A percentile compares a stretch with the other conserved stretches of the same genome.
Conservation (phyloP, 2,329 filamentous ascomycete species). For the Aureobasidium sp. region DNA sequence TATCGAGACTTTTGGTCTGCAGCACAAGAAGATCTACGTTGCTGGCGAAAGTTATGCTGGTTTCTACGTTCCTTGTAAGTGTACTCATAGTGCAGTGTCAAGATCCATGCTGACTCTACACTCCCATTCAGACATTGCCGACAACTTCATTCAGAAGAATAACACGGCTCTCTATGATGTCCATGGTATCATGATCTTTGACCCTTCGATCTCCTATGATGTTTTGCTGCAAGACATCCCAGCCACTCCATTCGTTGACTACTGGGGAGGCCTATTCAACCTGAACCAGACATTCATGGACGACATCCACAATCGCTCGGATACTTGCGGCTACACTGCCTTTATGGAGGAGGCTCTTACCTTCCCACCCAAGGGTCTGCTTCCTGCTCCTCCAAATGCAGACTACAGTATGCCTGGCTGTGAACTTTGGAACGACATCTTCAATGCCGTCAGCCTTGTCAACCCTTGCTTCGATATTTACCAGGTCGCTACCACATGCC, state of each 20-base stretch:
- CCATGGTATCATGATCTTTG: slow-evolving; percentile 62
- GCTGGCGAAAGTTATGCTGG: slow-evolving; percentile 61
- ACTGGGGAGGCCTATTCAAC: slow-evolving; percentile 52
- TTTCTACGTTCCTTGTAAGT: slow-evolving; percentile 45
- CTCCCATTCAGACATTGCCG: slow-evolving; percentile 50
- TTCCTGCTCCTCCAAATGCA: slow-evolving; percentile 46
- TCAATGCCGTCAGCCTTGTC: slow-evolving; percentile 42
- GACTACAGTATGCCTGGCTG: slow-evolving; percentile 44
- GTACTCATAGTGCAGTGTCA: background rate
- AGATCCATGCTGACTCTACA: background rate
- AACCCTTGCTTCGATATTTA: slow-evolving; percentile 81
- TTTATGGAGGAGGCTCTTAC: slow-evolving; percentile 54
- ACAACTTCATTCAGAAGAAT: slow-evolving; percentile 61
- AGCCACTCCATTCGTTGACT: slow-evolving; percentile 51
- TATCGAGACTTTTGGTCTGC: slow-evolving; percentile 43
- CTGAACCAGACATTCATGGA: slow-evolving; percentile 53
- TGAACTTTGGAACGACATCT: slow-evolving; percentile 39
- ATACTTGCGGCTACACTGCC: slow-evolving; percentile 54
- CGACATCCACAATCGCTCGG: slow-evolving; percentile 41
- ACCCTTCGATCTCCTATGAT: slow-evolving; percentile 54
- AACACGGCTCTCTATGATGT: slow-evolving; percentile 61
- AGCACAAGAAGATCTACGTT: slow-evolving; percentile 59
- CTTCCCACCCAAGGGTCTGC: slow-evolving; percentile 58
- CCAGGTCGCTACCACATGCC: slow-evolving; percentile 64
- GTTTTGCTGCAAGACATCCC: slow-evolving; percentile 45